Conservation (phyloP, 305 asterid genomes). For the Plantago lanceolata region DNA sequence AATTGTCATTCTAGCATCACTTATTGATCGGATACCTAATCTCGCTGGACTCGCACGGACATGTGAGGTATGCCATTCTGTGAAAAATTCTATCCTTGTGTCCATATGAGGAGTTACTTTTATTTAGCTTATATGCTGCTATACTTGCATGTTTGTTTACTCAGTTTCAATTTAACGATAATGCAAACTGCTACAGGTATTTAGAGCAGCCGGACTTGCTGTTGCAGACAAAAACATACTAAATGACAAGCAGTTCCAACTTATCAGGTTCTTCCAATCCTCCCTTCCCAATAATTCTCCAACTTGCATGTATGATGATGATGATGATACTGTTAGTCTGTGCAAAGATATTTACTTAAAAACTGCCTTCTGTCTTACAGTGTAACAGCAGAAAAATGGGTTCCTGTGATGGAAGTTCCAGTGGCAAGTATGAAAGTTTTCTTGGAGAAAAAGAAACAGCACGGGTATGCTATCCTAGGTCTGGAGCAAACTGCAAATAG, state of each 20-base stretch:
- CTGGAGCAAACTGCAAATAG: constrained; percentile 98
- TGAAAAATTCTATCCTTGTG: neutral
- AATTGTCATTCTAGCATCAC: constrained; percentile 72
- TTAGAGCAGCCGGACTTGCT: constrained; percentile 74
- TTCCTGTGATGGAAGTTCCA: constrained; percentile 83
- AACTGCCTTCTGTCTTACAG: constrained; percentile 34
- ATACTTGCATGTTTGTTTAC: constrained; percentile 8
- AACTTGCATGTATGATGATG: neutral
- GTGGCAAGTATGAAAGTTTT: constrained; percentile 57
- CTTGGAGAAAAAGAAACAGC: constrained; percentile 76
- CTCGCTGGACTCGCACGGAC: constrained; percentile 97
- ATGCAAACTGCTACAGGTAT: constrained; percentile 43
- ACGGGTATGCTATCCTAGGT: constrained; percentile 77
- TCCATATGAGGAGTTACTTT: neutral
- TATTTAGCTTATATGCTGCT: constrained; percentile 3
- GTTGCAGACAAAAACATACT: constrained; percentile 65
- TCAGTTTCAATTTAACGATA: constrained; percentile 19
- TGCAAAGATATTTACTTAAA: constrained; percentile 1
- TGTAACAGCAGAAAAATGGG: constrained; percentile 97
- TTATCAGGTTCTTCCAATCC: constrained; percentile 59
- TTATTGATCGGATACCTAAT: constrained; percentile 92
- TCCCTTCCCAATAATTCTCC: constrained; percentile 16
- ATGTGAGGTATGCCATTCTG: constrained; percentile 59
- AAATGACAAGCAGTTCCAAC: constrained; percentile 94
- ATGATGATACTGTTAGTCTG: constrained; percentile 8